Evolutionary conservation across 768 basidiomycete species (phyloP).

Genomic region (Russula vinacea): DNA sequence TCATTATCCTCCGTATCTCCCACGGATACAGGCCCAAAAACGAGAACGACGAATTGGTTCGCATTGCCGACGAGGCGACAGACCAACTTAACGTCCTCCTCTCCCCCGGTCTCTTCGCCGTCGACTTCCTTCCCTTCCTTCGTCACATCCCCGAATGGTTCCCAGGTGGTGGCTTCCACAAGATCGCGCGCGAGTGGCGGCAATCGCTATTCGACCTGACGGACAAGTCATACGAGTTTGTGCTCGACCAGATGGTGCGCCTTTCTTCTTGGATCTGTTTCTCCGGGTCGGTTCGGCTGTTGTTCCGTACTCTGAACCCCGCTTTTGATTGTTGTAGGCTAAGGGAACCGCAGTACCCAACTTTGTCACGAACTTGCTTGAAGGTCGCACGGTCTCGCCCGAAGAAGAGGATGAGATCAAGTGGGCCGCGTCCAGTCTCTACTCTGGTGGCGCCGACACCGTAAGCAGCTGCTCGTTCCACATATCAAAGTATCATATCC

Average conservation of each 20-base stretch:
- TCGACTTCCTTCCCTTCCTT: slow-evolving; percentile 32
- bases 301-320: not conserved
- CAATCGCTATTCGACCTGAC: slow-evolving; percentile 27
- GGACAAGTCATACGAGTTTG: slow-evolving; percentile 27
- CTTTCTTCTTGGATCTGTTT: not conserved
- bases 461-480: slow-evolving; percentile 7
- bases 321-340: slow-evolving; percentile 11
- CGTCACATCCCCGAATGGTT: slow-evolving; percentile 32
- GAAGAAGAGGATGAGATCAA: slow-evolving; percentile 31
- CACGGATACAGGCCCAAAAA: slow-evolving; percentile 29
- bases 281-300: too few relatives aligned
- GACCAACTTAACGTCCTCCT: slow-evolving; percentile 26
- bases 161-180: slow-evolving; percentile 32
- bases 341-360: slow-evolving; percentile 28
- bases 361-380: slow-evolving; percentile 27
- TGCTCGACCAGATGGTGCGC: slow-evolving; percentile 27
- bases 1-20: slow-evolving; percentile 29
- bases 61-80: slow-evolving; percentile 31
- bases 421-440: slow-evolving; percentile 32
- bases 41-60: slow-evolving; percentile 29
- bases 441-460: slow-evolving; percentile 32
- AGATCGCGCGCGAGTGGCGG: slow-evolving; percentile 29
- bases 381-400: slow-evolving; percentile 20
- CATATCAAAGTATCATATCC: not conserved
- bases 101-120: slow-evolving; percentile 25